A percentile compares a stretch with the other conserved stretches of the same genome.
These are phyloP conservation scores for Bipolaris zeicola DNA, from an alignment of 2,329 filamentous ascomycete species.

Conservation along the genomic window DNA sequence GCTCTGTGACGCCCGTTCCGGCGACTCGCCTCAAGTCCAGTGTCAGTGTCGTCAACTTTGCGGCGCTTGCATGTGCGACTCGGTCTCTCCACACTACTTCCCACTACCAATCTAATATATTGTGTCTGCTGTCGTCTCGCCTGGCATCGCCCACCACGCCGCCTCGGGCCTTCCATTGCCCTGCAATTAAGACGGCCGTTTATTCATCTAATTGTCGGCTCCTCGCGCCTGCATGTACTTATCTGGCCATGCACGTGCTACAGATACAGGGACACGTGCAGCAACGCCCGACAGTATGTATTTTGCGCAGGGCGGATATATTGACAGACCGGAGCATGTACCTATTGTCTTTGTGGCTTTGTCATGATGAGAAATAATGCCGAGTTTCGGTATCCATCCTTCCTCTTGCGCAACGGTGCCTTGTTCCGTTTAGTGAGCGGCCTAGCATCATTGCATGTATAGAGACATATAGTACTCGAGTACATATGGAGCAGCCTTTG, in stretches of 20 bases:
- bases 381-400: background rate
- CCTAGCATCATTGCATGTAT: background rate
- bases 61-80: slow-evolving; percentile 7
- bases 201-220: slow-evolving; percentile 40
- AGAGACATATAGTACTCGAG: background rate
- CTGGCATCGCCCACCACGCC: slow-evolving; percentile 15
- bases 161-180: slow-evolving; percentile 19
- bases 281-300: background rate
- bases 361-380: slow-evolving; percentile 14
- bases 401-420: slow-evolving; percentile 21
- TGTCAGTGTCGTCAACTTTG: slow-evolving; percentile 4
- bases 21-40: slow-evolving; percentile 28
- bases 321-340: slow-evolving; percentile 22
- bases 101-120: slow-evolving; percentile 44
- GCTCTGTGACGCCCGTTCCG: slow-evolving; percentile 21
- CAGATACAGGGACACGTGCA: slow-evolving; percentile 26
- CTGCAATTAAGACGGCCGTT: slow-evolving; percentile 31
- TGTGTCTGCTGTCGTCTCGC: slow-evolving; percentile 20
- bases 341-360: slow-evolving; percentile 17
- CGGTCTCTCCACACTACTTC: slow-evolving; percentile 31
- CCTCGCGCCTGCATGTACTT: slow-evolving; percentile 9
- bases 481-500: too few species aligned
- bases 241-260: background rate
- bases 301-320: slow-evolving; percentile 14
- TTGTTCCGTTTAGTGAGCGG: slow-evolving; percentile 31